Evolutionary conservation across 768 basidiomycete genomes (phyloP).

Genomic region (Tylopilus felleus): DNA sequence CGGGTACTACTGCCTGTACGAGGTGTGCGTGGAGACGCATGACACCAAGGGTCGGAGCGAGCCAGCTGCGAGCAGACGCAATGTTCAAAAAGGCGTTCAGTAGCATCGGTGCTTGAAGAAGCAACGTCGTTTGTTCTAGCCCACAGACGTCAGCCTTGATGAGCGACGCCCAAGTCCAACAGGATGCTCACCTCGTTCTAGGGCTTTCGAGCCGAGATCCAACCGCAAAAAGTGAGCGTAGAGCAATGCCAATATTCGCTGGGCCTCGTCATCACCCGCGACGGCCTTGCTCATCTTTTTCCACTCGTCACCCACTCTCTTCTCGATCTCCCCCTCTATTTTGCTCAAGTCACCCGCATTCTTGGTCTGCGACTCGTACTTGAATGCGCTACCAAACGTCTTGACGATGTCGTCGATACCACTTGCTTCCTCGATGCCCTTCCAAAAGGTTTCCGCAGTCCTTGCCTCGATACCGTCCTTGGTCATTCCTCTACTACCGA

Average conservation of each 20-base stretch:
- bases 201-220: conserved; percentile 45
- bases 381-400: conserved; percentile 63
- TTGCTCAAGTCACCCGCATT: conserved; percentile 41
- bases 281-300: conserved; percentile 43
- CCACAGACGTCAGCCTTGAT: background rate
- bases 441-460: conserved; percentile 88
- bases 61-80: conserved; percentile 84
- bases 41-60: conserved; percentile 68
- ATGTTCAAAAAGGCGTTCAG: conserved; percentile 82
- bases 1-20: conserved; percentile 75
- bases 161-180: background rate
- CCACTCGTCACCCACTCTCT: conserved; percentile 54
- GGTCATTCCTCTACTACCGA: conserved; percentile 82
- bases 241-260: conserved; percentile 64
- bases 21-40: conserved; percentile 85
- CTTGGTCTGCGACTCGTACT: conserved; percentile 47
- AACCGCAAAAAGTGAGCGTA: conserved; percentile 83
- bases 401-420: conserved; percentile 68
- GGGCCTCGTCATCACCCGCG: conserved; percentile 33
- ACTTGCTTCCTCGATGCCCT: conserved; percentile 75
- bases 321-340: conserved; percentile 50
- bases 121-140: conserved; percentile 65
- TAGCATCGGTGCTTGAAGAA: conserved; percentile 69
- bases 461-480: conserved; percentile 85
- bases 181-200: conserved; percentile 59